Conservation (phyloP, 1,284 basidiomycete genomes). For the Ganoderma meredithae region DNA sequence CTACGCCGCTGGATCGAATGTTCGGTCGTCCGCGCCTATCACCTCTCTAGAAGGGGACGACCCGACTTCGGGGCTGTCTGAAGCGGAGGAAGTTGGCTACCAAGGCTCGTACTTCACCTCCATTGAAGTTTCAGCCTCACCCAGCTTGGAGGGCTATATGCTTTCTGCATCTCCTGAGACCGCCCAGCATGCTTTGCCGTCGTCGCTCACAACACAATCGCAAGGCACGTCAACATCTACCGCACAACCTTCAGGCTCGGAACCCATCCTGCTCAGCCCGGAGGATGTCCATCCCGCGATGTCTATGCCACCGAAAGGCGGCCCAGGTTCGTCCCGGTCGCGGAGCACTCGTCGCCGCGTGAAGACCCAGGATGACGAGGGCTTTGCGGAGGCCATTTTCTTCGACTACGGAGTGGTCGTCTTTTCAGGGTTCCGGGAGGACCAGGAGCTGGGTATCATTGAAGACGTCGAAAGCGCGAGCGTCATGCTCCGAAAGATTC, state of each 20-base stretch:
- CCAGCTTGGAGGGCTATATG: conserved; percentile 59
- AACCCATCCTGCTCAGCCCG: conserved; percentile 10
- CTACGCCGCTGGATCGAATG: conserved; percentile 85
- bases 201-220: conserved; percentile 10
- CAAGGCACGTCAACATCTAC: not conserved
- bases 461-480: conserved; percentile 83
- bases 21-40: conserved; percentile 82
- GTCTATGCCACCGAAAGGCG: conserved; percentile 14
- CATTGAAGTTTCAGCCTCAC: conserved; percentile 37
- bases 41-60: conserved; percentile 60
- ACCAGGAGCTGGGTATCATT: conserved; percentile 79
- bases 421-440: conserved; percentile 85
- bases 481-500: conserved; percentile 64
- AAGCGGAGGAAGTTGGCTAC: conserved; percentile 91
- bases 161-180: conserved; percentile 54
- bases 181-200: conserved; percentile 31
- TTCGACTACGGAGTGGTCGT: conserved; percentile 89
- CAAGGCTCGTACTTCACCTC: conserved; percentile 83
- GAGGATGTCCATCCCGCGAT: conserved; percentile 27
- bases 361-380: conserved; percentile 25
- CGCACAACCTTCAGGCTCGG: not conserved
- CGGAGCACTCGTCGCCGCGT: conserved; percentile 28
- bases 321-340: conserved; percentile 30
- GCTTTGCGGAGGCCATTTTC: conserved; percentile 85
- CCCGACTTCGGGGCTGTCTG: conserved; percentile 74